Conservation (phyloP, 192 early-diverging fungal species). For the Coemansia sp. region DNA sequence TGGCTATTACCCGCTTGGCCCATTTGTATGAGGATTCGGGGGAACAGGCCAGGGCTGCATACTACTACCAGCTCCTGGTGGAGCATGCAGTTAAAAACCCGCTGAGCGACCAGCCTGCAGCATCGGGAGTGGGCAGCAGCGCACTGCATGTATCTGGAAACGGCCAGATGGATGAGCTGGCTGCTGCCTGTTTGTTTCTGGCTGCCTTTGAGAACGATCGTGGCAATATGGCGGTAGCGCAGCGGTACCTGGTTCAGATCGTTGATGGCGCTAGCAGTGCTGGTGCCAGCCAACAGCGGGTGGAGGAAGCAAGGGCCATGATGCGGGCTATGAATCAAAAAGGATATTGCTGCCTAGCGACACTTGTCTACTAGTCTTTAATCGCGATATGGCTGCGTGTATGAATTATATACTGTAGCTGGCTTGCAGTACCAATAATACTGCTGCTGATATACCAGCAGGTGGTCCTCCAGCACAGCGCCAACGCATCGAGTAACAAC, state of each 20-base stretch:
- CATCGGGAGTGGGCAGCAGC: not conserved
- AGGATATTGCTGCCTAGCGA: not conserved
- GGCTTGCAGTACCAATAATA: no score
- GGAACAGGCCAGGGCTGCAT: constrained; percentile 54
- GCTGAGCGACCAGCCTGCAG: constrained; percentile 6
- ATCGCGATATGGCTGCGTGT: no score
- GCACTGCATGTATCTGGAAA: not conserved
- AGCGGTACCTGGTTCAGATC: constrained; percentile 37
- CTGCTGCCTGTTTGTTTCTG: constrained; percentile 43
- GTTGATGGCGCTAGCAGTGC: constrained; percentile 25
- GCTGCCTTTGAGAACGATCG: constrained; percentile 44
- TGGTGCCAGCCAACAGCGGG: constrained; percentile 27
- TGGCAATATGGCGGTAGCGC: constrained; percentile 22
- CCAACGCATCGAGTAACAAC: no score
- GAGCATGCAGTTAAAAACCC: constrained; percentile 36
- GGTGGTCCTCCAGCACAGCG: no score
- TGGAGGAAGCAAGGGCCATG: constrained; percentile 45
- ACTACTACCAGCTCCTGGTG: constrained; percentile 57
- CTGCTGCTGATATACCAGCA: no score
- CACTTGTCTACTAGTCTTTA: no score
- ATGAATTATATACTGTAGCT: no score
- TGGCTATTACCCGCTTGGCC: constrained; percentile 59
- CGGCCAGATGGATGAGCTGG: constrained; percentile 42
- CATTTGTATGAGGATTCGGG: constrained; percentile 59
- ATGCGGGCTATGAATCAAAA: constrained; percentile 29